Evolutionary conservation across 441 rosid genomes (phyloP).

Genomic region (Populus hybrid): DNA sequence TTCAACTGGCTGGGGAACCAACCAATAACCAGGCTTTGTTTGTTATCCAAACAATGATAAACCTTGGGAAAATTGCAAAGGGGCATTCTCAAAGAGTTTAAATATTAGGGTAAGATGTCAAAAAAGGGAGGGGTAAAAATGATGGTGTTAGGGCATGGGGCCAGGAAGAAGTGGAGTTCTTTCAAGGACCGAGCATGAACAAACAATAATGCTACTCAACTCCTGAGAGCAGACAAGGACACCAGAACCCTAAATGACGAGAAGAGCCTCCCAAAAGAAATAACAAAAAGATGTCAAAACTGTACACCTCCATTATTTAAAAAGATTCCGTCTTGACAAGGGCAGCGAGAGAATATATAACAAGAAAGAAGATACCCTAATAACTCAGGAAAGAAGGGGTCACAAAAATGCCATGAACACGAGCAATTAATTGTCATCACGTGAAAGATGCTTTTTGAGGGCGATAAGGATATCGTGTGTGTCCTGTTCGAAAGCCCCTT

Average conservation of each 20-base stretch:
- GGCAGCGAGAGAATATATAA: not conserved
- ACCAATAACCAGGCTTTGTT: not conserved
- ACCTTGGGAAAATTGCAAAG: not conserved
- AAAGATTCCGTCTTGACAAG: constrained; percentile 31
- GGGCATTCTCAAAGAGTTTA: not conserved
- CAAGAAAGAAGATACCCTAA: constrained; percentile 28
- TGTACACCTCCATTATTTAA: constrained; percentile 16
- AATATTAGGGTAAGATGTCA: constrained; percentile 8
- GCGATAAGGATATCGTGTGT: constrained; percentile 30
- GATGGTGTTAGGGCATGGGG: constrained; percentile 25
- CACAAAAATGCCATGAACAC: constrained; percentile 23
- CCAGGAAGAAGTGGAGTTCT: constrained; percentile 30
- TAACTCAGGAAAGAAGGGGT: not conserved
- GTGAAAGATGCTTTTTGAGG: constrained; percentile 53
- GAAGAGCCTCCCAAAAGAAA: constrained; percentile 13
- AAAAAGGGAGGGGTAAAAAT: constrained; percentile 7
- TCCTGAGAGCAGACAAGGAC: constrained; percentile 39
- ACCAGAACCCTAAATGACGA: constrained; percentile 29
- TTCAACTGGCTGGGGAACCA: not conserved
- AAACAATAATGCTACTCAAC: constrained; percentile 45
- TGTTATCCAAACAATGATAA: not conserved
- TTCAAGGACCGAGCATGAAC: constrained; percentile 28
- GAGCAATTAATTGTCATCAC: constrained; percentile 45
- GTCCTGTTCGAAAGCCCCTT: constrained; percentile 29
- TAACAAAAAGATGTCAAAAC: not conserved